phyloP scores from a whole-genome alignment of 331 rosid genomes.

The Spiraea crenata region DNA sequence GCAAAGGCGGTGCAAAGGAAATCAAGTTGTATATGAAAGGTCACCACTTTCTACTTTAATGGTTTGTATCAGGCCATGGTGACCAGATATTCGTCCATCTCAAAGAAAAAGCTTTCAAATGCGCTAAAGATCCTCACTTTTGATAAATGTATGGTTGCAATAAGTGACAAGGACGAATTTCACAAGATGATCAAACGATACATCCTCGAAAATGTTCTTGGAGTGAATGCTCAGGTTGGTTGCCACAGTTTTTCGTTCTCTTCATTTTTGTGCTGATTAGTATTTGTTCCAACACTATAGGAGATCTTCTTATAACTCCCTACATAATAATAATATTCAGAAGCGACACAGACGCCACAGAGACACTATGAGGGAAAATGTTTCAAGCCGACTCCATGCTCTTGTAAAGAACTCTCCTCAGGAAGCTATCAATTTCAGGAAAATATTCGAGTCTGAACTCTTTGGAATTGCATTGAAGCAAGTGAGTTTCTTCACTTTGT shows the following conservation, averaged over 20 bases:
- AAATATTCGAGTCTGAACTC: constrained; percentile 61
- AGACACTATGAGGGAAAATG: constrained; percentile 57
- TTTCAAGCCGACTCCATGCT: constrained; percentile 41
- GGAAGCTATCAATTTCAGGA: constrained; percentile 58
- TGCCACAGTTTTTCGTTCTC: neutral
- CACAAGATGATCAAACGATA: constrained; percentile 65
- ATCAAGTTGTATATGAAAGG: neutral
- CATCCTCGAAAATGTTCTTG: constrained; percentile 61
- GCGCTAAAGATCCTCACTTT: constrained; percentile 61
- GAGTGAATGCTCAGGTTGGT: constrained; percentile 81
- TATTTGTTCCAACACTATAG: neutral
- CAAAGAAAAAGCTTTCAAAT: constrained; percentile 70
- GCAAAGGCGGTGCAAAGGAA: neutral
- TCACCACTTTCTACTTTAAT: neutral
- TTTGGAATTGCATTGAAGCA: constrained; percentile 71
- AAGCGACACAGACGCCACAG: constrained; percentile 65
- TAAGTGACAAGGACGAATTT: constrained; percentile 79
- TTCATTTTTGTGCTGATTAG: neutral
- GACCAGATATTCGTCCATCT: constrained; percentile 69
- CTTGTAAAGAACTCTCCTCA: constrained; percentile 43
- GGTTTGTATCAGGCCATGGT: constrained; percentile 75
- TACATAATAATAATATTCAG: constrained; percentile 35
- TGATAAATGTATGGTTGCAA: constrained; percentile 87
- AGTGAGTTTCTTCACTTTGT: constrained; percentile 39
- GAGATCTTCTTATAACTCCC: constrained; percentile 7